phyloP scores from a whole-genome alignment of 176 grass and related monocot species.

The Paspalum vaginatum region DNA sequence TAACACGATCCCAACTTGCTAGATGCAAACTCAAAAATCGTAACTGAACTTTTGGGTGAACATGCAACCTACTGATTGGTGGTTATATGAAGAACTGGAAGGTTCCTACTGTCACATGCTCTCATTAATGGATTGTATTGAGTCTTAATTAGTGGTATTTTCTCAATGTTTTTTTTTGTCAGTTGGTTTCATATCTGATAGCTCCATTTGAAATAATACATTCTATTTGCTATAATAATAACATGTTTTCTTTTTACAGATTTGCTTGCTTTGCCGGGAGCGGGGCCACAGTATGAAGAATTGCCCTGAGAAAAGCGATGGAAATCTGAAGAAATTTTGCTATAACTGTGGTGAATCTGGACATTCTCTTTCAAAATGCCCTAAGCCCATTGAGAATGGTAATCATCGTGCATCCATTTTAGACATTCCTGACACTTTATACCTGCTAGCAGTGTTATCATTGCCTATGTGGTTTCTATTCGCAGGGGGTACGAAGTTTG shows the following conservation, averaged over 20 bases:
- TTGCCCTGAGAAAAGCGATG: conserved; percentile 75
- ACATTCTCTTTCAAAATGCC: conserved; percentile 83
- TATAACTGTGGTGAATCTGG: conserved; percentile 91
- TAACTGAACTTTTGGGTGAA: not conserved
- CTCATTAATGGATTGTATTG: not conserved
- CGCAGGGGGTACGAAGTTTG: conserved; percentile 86
- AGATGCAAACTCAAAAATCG: conserved; percentile 5
- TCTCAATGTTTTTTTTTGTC: not conserved
- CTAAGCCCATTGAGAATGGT: conserved; percentile 82
- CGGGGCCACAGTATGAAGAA: conserved; percentile 89
- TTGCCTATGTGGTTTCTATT: conserved; percentile 17
- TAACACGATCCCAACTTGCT: not conserved
- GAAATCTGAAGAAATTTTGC: conserved; percentile 67
- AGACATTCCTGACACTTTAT: conserved; percentile 1
- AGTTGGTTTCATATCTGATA: conserved; percentile 14
- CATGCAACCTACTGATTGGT: not conserved
- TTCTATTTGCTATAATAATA: not conserved
- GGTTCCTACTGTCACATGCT: not conserved
- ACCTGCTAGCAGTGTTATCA: not conserved
- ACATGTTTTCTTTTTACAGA: conserved; percentile 46
- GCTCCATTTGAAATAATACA: not conserved
- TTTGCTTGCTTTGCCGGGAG: conserved; percentile 87
- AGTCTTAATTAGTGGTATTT: conserved; percentile 2
- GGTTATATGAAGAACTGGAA: conserved; percentile 19
- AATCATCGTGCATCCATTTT: conserved; percentile 5